Evolutionary conservation across 2,329 filamentous ascomycete genomes (phyloP).

Genomic region (Colletotrichum spaethianum): DNA sequence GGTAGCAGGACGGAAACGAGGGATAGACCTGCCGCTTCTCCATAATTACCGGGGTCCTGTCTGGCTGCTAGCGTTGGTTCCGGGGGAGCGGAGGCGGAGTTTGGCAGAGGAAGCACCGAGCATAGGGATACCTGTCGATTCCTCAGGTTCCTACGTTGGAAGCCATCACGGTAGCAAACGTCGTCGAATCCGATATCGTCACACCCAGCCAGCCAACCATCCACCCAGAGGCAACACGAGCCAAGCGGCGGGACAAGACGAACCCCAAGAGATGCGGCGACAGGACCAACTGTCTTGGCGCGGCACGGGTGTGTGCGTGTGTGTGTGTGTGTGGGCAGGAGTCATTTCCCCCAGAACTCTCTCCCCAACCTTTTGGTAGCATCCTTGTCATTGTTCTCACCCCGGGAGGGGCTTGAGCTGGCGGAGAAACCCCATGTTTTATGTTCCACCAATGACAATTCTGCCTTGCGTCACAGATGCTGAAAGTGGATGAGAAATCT

Average conservation of each 20-base stretch:
- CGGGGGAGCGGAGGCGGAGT: slow-evolving; percentile 35
- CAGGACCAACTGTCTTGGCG: slow-evolving; percentile 27
- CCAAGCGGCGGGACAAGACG: slow-evolving; percentile 26
- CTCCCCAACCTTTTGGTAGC: not conserved
- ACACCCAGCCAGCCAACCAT: slow-evolving; percentile 6
- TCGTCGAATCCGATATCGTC: not conserved
- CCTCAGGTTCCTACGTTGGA: too few species aligned
- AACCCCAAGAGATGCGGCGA: slow-evolving; percentile 36
- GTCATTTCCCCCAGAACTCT: slow-evolving; percentile 17
- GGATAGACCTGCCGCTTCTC: slow-evolving; percentile 7
- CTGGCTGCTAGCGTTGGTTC: slow-evolving; percentile 22
- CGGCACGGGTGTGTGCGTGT: slow-evolving; percentile 27
- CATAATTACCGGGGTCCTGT: slow-evolving; percentile 20
- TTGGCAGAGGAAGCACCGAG: not conserved
- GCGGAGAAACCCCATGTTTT: slow-evolving; percentile 35
- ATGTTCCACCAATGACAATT: slow-evolving; percentile 38
- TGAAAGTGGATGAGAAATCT: not conserved
- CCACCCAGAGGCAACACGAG: slow-evolving; percentile 3
- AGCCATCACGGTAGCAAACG: not conserved
- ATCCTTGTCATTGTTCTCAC: slow-evolving; percentile 25
- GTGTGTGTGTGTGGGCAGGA: not conserved
- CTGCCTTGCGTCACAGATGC: slow-evolving; percentile 1
- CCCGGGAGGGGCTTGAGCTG: not conserved
- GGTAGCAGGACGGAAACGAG: not conserved
- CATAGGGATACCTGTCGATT: not conserved